Base-by-base conservation (phyloP, 768 basidiomycete species). In the Calocybe cyanea region DNA sequence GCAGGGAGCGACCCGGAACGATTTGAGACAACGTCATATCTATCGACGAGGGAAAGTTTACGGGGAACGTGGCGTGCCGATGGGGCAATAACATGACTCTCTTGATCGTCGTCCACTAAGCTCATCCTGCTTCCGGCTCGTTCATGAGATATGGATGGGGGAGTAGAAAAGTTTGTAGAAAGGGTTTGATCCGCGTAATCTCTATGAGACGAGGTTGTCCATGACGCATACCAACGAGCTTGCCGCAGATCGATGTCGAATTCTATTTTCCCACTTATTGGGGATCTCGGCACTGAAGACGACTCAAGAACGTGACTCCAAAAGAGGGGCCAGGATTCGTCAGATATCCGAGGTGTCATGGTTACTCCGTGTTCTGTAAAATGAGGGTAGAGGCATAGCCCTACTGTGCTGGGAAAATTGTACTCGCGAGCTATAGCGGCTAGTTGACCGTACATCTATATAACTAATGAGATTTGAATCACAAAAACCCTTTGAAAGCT, bases 191-290 rank as follows among this genome's bases (percentile, higher is more conserved):
- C 80, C 13, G 61, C 55, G 18, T 63, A 51, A 31, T 77, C 70
- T 50, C 73, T 57, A 42, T 67, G 63, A 44, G 76, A 61, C n/a
- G 75, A 70, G 1, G 75, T 69, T 17, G 81, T 49, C 87, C 88
- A 95, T 0, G 80, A 66, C 14, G 79, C 67, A 55, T 82, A 87
- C 92, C 92, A 94, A 21, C 79, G 75, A 14, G 92, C 92, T 50
- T 80, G 76, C 28, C 71, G 69, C 37, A 77, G 49, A 65, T 94
- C 92, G 37, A 94, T 77, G 63, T 94, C 92, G 60, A 94, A 92
- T 64, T 94, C 91, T 21, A 95, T 75, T 21, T 77, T 81, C 4
- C 88, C 92, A 35, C 78, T 73, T 46, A 94, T 83, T 0, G 87
- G 83, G 15, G 77, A 57, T 41, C 69, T 71, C 18, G 62, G 60